These are phyloP conservation scores for Microcyclospora tardicrescens DNA, from an alignment of 2,329 filamentous ascomycete species.

Conservation along the genomic window DNA sequence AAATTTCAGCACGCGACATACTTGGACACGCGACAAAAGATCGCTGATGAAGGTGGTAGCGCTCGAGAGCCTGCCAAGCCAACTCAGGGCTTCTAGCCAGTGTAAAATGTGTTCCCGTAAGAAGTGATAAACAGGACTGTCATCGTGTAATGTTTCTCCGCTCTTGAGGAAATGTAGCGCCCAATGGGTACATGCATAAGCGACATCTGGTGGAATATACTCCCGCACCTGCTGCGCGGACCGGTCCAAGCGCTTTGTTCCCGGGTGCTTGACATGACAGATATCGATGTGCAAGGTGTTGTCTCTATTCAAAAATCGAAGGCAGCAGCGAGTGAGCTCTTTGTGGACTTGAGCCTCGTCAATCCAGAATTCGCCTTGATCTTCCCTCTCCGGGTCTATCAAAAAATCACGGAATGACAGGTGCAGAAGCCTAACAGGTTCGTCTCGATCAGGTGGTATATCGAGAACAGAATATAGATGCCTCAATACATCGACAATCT, in stretches of 20 bases:
- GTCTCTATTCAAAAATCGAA: conserved; percentile 1
- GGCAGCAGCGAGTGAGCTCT: conserved; percentile 6
- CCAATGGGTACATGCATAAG: conserved; percentile 33
- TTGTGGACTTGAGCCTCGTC: conserved; percentile 7
- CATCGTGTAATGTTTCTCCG: conserved; percentile 13
- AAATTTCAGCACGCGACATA: background rate
- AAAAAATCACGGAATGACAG: conserved; percentile 19
- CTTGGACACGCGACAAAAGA: background rate
- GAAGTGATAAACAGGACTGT: conserved; percentile 29
- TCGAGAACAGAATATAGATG: conserved; percentile 15
- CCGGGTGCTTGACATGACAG: background rate
- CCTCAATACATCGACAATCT: conserved; percentile 7
- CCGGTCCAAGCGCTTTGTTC: background rate
- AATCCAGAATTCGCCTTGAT: conserved; percentile 8
- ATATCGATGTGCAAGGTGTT: background rate
- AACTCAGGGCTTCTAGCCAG: conserved; percentile 33
- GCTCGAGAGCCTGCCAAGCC: conserved; percentile 16
- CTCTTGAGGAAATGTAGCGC: conserved; percentile 20
- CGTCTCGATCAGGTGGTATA: conserved; percentile 7
- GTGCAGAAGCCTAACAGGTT: conserved; percentile 14
- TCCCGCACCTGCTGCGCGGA: conserved; percentile 7
- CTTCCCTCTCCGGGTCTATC: conserved; percentile 6
- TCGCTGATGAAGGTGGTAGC: conserved; percentile 3
- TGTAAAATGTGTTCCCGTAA: conserved; percentile 28
- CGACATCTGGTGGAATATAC: conserved; percentile 18